Evolutionary conservation across 495 filamentous ascomycete genomes (phyloP).

Genomic region (Annulohypoxylon nitens): DNA sequence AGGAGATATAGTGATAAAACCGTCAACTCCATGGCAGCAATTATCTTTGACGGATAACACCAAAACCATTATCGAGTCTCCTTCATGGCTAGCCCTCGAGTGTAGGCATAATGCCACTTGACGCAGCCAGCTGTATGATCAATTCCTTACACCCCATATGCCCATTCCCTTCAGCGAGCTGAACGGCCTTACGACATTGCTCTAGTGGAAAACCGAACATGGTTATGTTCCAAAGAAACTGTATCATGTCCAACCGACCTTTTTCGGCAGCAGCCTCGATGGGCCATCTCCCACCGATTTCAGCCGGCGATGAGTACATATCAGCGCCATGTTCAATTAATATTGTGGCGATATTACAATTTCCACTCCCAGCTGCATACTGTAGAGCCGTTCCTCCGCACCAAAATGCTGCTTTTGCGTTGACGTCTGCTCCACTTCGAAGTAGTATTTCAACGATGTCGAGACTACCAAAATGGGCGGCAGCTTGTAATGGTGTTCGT

Average conservation of each 20-base stretch:
- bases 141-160: slow-evolving; percentile 28
- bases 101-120: slow-evolving; percentile 23
- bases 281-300: slow-evolving; percentile 54
- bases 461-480: slow-evolving; percentile 48
- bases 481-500: slow-evolving; percentile 50
- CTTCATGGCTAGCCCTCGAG: slow-evolving; percentile 6
- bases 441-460: slow-evolving; percentile 37
- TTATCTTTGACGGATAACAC: neutral
- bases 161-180: slow-evolving; percentile 30
- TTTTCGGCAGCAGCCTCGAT: slow-evolving; percentile 60
- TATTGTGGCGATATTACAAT: slow-evolving; percentile 40
- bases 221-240: slow-evolving; percentile 56
- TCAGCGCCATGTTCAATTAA: slow-evolving; percentile 45
- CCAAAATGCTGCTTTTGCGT: slow-evolving; percentile 42
- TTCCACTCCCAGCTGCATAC: slow-evolving; percentile 37
- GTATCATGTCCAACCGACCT: slow-evolving; percentile 61
- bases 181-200: slow-evolving; percentile 38
- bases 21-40: neutral
- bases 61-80: neutral
- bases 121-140: slow-evolving; percentile 24
- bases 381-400: slow-evolving; percentile 46
- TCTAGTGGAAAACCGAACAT: slow-evolving; percentile 21
- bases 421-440: slow-evolving; percentile 19
- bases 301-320: slow-evolving; percentile 35
- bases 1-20: neutral